Conservation (phyloP, 805 yeast species). For the Alloascoidea africana region DNA sequence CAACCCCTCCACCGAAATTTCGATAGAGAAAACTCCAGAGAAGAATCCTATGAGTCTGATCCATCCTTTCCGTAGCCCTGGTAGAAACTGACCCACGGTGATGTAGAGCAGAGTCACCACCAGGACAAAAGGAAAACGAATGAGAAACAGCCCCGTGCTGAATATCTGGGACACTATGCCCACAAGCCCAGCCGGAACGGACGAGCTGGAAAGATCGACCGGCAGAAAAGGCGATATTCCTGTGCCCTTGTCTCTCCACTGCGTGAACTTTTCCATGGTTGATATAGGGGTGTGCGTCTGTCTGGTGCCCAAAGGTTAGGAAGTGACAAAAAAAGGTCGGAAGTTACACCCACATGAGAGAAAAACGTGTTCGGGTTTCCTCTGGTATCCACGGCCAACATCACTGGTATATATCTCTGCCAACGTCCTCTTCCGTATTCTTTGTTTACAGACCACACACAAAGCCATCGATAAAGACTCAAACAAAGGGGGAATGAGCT, state of each 20-base stretch:
- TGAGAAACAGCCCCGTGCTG: neutral
- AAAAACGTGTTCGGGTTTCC: no score
- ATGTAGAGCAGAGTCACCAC: neutral
- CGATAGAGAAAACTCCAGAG: slow-evolving; percentile 8
- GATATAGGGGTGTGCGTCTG: no score
- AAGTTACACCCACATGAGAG: no score
- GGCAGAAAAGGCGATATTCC: slow-evolving; percentile 91
- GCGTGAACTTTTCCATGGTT: slow-evolving; percentile 67
- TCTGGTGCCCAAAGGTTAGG: no score
- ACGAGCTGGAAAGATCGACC: slow-evolving; percentile 14
- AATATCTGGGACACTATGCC: neutral
- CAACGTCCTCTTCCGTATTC: no score
- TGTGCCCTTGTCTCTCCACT: slow-evolving; percentile 80
- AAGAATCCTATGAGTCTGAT: slow-evolving; percentile 10
- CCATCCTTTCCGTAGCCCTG: slow-evolving; percentile 1
- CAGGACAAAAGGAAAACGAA: neutral
- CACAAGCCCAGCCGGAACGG: slow-evolving; percentile 5
- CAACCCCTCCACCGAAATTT: slow-evolving; percentile 11
- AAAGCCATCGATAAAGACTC: no score
- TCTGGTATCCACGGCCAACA: no score
- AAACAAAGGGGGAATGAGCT: no score
- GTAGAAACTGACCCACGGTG: neutral
- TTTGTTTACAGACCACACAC: no score
- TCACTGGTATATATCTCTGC: no score
- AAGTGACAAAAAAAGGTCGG: no score